Evolutionary conservation across 805 yeast species (phyloP).

Genomic region (Hanseniaspora hatyaiensis): DNA sequence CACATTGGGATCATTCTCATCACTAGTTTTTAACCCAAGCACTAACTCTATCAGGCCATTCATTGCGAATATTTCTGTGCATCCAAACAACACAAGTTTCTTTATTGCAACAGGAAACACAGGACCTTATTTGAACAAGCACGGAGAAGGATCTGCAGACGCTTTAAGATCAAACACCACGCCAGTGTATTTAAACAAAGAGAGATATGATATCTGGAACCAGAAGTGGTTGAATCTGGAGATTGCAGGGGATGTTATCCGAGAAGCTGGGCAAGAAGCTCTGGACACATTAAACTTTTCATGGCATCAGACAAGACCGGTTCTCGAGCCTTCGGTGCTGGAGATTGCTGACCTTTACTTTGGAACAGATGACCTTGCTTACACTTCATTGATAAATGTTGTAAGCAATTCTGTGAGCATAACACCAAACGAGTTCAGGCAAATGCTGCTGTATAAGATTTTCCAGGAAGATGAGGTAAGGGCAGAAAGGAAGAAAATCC

Average conservation of each 20-base stretch:
- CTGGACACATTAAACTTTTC: not conserved
- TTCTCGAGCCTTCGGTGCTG: too few species aligned
- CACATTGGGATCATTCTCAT: constrained; percentile 17
- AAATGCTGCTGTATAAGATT: not conserved
- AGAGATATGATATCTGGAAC: constrained; percentile 46
- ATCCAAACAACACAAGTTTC: constrained; percentile 61
- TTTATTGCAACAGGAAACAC: constrained; percentile 92
- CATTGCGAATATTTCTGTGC: not conserved
- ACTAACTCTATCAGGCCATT: not conserved
- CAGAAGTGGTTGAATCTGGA: constrained; percentile 53
- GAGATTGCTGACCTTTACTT: not conserved
- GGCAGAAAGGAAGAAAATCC: not conserved
- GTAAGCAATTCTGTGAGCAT: not conserved
- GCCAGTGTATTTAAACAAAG: constrained; percentile 39
- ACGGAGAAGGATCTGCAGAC: constrained; percentile 59
- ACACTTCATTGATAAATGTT: too few species aligned
- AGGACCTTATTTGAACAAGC: constrained; percentile 49
- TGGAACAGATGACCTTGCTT: constrained; percentile 1
- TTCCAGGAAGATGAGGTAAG: not conserved
- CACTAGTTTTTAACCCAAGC: constrained; percentile 21
- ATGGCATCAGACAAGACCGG: not conserved
- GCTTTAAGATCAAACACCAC: constrained; percentile 43
- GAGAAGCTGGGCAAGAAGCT: constrained; percentile 25
- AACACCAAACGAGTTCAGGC: constrained; percentile 2
- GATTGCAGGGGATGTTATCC: constrained; percentile 38